Base-by-base conservation (phyloP, 169 alveolate genomes). In the Cyclospora cayetanensis region DNA sequence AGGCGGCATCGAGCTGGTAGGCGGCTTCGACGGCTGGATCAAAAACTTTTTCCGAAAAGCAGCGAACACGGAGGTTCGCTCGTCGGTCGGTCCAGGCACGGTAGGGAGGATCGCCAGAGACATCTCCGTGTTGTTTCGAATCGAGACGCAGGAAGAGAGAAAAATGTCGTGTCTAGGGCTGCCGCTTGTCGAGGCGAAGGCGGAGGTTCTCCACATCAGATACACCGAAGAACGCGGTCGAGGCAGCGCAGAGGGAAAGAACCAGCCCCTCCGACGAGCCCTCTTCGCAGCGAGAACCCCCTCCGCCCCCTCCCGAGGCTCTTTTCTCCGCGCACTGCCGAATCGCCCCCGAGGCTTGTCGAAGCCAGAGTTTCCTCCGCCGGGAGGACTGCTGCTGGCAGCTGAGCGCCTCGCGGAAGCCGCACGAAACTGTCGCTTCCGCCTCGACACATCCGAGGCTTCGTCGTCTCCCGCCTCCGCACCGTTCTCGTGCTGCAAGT, bases 31-130 rank as follows among this genome's bases (percentile, higher is more conserved):
- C 2, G 90, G 90, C 20, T 66, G 66, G 1, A 20, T 41, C 52
- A 55, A n/a, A 37, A 82, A 82, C 90, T 82, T 82, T n/a, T 27
- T 4, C 18, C 66, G 77, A 42, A 46, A 82, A 9, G 90, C 90
- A 4, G 90, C 90, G 25, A 82, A 82, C 39, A 82, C 90, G 29
- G 90, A 55, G 2, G 65, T 82, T 60, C 66, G 52, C 55, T n/a
- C 39, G 53, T 82, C 66, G 15, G 90, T 82, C 52, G 90, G 90
- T 18, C 90, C 90, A 0, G 90, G 90, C 35, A 82, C 90, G 20
- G 90, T 46, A 22, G 90, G 90, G 18, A 82, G 22, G 25, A 82
- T 25, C 1, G 80, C 34, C 9, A 82, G 90, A 15, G 55, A 31
- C 65, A 55, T 39, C 53, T 82, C 39, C 12, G 90, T 82, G 15